Conservation (phyloP, 1,284 basidiomycete genomes). For the Ceratobasidium sp. region DNA sequence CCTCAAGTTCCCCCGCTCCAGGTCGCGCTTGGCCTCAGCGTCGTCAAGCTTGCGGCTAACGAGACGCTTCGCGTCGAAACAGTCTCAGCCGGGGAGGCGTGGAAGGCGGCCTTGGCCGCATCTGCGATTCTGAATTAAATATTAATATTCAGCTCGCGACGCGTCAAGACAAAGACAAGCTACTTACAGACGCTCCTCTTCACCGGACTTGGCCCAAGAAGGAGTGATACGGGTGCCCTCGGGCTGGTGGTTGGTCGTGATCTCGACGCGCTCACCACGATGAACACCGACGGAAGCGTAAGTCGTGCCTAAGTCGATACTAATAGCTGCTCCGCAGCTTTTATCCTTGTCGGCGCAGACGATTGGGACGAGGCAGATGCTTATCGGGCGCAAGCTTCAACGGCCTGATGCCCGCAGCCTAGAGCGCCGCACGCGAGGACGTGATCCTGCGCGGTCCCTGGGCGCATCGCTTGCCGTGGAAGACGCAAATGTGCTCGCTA, state of each 20-base stretch:
- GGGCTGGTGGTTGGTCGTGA: conserved; percentile 97
- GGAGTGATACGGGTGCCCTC: conserved; percentile 98
- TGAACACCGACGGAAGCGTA: conserved; percentile 73
- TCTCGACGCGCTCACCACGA: conserved; percentile 92
- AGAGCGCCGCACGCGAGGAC: conserved; percentile 75
- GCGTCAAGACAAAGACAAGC: not conserved
- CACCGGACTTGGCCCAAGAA: conserved; percentile 92
- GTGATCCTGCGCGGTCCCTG: conserved; percentile 70
- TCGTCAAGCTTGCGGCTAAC: conserved; percentile 91
- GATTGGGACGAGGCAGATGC: no score
- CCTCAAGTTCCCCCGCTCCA: conserved; percentile 82
- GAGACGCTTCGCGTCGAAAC: no score
- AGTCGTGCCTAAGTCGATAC: conserved; percentile 86
- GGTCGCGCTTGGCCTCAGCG: conserved; percentile 82
- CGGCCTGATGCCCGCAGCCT: conserved; percentile 73
- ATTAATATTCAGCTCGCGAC: not conserved
- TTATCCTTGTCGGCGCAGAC: conserved; percentile 58
- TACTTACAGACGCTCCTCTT: conserved; percentile 89
- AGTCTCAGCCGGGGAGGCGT: no score
- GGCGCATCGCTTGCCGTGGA: conserved; percentile 63
- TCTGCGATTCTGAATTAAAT: conserved; percentile 65
- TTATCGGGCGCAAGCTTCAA: conserved; percentile 83
- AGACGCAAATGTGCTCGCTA: conserved; percentile 83
- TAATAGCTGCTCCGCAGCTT: conserved; percentile 93
- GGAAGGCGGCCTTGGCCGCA: no score